phyloP scores from a whole-genome alignment of 169 alveolate genomes.

The Cryptosporidium xiaoi region DNA sequence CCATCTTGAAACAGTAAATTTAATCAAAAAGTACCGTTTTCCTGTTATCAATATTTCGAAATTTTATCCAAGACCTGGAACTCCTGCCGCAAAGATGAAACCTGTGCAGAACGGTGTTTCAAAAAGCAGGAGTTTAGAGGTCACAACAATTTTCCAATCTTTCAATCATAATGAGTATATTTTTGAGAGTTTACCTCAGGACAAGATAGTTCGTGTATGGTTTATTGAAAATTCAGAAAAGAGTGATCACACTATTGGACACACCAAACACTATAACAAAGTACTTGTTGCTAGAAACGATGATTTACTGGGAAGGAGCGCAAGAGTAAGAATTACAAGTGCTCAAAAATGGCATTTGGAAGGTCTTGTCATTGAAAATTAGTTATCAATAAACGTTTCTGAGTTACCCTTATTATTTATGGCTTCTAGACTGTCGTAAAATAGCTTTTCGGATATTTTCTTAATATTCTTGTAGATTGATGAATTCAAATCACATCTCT shows the following conservation, averaged over 20 bases:
- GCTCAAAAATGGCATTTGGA: slow-evolving; percentile 87
- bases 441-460: slow-evolving; percentile 28
- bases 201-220: slow-evolving; percentile 87
- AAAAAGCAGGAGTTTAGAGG: slow-evolving; percentile 88
- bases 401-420: neutral
- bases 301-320: slow-evolving; percentile 82
- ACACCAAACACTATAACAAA: slow-evolving; percentile 92
- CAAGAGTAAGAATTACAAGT: slow-evolving; percentile 80
- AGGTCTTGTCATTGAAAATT: slow-evolving; percentile 75
- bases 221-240: slow-evolving; percentile 87
- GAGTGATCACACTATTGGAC: slow-evolving; percentile 90
- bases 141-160: slow-evolving; percentile 90
- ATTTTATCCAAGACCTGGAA: slow-evolving; percentile 97
- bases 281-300: slow-evolving; percentile 83
- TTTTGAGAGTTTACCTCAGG: slow-evolving; percentile 53
- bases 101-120: slow-evolving; percentile 88
- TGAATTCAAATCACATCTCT: neutral
- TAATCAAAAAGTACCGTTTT: slow-evolving; percentile 90
- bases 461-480: neutral
- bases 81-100: slow-evolving; percentile 93
- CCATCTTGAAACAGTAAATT: slow-evolving; percentile 88
- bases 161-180: slow-evolving; percentile 87
- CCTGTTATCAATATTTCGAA: slow-evolving; percentile 97
- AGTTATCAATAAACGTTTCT: slow-evolving; percentile 1
- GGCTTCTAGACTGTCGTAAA: slow-evolving; percentile 20